These are phyloP conservation scores for Trematosphaeria pertusa DNA, from an alignment of 2,329 filamentous ascomycete species.

Conservation along the genomic window DNA sequence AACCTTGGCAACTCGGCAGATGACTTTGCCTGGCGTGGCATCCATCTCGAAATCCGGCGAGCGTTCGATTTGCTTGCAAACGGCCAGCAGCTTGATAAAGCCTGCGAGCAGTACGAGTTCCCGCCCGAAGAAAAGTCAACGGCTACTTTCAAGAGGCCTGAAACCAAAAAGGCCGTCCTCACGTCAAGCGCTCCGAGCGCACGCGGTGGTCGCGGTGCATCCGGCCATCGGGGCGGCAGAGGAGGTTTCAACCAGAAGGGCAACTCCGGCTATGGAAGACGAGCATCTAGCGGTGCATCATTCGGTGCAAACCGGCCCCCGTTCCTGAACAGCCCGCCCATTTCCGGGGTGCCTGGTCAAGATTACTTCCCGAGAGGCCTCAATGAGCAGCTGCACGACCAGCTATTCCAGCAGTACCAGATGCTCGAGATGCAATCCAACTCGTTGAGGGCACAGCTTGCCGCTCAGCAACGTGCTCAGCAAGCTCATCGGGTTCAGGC, in stretches of 20 bases:
- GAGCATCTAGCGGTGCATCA: constrained; percentile 64
- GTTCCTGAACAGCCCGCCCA: constrained; percentile 53
- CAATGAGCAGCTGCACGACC: constrained; percentile 55
- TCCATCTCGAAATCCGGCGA: constrained; percentile 86
- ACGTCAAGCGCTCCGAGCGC: constrained; percentile 55
- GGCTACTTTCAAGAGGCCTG: constrained; percentile 59
- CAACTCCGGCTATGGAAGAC: constrained; percentile 53
- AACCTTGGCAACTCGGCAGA: constrained; percentile 97
- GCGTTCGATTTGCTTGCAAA: constrained; percentile 84
- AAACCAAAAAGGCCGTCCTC: constrained; percentile 63
- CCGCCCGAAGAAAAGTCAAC: constrained; percentile 76
- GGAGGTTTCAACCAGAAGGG: constrained; percentile 58
- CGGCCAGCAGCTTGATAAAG: constrained; percentile 76
- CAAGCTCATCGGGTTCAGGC: constrained; percentile 48
- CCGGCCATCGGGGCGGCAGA: constrained; percentile 53
- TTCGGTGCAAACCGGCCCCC: constrained; percentile 49
- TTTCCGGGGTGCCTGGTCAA: constrained; percentile 41
- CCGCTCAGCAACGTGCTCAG: constrained; percentile 46
- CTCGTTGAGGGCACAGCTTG: constrained; percentile 43
- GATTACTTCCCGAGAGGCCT: constrained; percentile 53
- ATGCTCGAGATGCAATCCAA: constrained; percentile 53
- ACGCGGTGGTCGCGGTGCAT: constrained; percentile 56
- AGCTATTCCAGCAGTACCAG: constrained; percentile 58
- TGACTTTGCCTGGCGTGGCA: constrained; percentile 88
- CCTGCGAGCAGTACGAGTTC: constrained; percentile 86